Percentiles rank a stretch among this genome's conserved stretches.
phyloP scores from a whole-genome alignment of 2,329 filamentous ascomycete species.

The Colletotrichum echinochloae region DNA sequence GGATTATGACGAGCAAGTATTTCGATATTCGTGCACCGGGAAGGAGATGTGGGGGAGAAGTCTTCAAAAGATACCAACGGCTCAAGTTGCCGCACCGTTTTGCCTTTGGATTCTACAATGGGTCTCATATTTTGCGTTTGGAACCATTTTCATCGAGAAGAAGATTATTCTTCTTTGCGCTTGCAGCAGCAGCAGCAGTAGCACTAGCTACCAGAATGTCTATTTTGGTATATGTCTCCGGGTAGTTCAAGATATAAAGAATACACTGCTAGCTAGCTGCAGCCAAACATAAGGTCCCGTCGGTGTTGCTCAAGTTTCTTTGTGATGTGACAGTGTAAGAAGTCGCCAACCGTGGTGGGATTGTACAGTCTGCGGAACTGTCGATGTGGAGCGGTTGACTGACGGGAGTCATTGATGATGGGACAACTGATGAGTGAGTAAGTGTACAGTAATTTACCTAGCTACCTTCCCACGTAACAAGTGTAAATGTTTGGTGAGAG shows the following conservation, averaged over 20 bases:
- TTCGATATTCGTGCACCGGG: slow-evolving; percentile 2
- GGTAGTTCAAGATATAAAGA: slow-evolving; percentile 20
- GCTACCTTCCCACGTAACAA: too few species aligned
- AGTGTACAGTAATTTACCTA: too few species aligned
- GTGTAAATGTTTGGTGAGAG: background rate
- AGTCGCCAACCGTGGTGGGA: background rate
- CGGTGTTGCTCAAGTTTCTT: background rate
- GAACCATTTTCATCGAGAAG: slow-evolving; percentile 12
- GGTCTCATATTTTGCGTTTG: slow-evolving; percentile 27
- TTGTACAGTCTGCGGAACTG: background rate
- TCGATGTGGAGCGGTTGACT: background rate
- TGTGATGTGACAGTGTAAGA: background rate
- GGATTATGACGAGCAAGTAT: slow-evolving; percentile 10
- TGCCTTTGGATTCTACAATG: slow-evolving; percentile 37
- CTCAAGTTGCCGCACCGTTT: slow-evolving; percentile 33
- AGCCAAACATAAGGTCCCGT: background rate
- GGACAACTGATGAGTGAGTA: background rate
- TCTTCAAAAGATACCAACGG: slow-evolving; percentile 39
- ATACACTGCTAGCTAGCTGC: slow-evolving; percentile 31
- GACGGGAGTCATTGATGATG: background rate
- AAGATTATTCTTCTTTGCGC: slow-evolving; percentile 16
- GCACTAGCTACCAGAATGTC: slow-evolving; percentile 22
- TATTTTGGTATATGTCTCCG: slow-evolving; percentile 24
- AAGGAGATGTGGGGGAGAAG: background rate
- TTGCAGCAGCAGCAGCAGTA: slow-evolving; percentile 12